phyloP scores from a whole-genome alignment of 495 filamentous ascomycete species.

The Aspergillus olivimuriae region DNA sequence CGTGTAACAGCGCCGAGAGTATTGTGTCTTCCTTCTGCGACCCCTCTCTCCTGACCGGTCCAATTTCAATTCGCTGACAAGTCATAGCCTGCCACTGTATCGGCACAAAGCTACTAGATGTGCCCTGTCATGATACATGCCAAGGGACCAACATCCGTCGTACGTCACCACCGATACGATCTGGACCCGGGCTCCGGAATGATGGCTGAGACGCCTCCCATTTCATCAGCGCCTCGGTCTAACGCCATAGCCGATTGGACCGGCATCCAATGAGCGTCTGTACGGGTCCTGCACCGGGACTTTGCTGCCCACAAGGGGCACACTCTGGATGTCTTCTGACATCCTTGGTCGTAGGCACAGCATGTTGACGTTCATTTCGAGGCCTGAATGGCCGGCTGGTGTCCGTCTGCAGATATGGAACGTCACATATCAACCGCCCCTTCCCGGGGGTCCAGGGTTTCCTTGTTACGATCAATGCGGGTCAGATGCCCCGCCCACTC shows the following conservation, averaged over 20 bases:
- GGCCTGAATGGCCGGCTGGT: too few species aligned
- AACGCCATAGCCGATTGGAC: constrained; percentile 5
- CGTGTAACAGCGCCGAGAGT: constrained; percentile 25
- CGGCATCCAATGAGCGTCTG: constrained; percentile 5
- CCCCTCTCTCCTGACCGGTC: constrained; percentile 7
- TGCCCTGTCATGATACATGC: constrained; percentile 10
- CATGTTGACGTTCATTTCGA: too few species aligned
- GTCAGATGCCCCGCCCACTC: too few species aligned
- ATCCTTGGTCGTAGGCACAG: too few species aligned
- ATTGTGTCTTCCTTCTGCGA: constrained; percentile 11
- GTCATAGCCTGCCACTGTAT: constrained; percentile 39
- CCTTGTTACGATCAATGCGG: too few species aligned
- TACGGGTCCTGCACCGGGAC: constrained; percentile 4
- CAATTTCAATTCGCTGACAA: constrained; percentile 17
- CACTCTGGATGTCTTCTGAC: constrained; percentile 7
- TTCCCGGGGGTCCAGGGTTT: too few species aligned
- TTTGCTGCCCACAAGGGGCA: constrained; percentile 7
- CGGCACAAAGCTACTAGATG: constrained; percentile 42
- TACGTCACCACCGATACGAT: constrained; percentile 20
- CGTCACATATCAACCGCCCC: too few species aligned
- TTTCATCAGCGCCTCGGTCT: constrained; percentile 10
- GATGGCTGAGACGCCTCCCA: constrained; percentile 3
- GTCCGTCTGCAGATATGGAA: too few species aligned
- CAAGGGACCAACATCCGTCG: constrained; percentile 18
- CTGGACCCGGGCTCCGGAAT: constrained; percentile 6